Evolutionary conservation across 164 flowering plant genomes (phyloP).

Genomic region (Nymphaea thermarum): DNA sequence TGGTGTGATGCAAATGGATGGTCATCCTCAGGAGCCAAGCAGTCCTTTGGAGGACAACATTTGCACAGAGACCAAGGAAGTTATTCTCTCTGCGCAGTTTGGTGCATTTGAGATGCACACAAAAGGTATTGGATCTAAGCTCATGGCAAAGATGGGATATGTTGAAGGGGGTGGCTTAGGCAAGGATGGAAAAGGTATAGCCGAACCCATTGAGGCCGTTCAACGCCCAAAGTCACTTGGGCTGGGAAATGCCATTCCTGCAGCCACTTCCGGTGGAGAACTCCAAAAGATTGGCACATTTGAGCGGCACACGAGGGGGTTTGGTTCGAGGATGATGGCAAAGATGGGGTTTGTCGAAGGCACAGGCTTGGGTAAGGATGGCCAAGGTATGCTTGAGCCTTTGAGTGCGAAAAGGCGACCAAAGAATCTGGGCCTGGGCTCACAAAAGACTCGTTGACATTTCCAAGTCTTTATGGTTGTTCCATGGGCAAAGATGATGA

Average conservation of each 20-base stretch:
- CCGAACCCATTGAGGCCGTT: constrained; percentile 54
- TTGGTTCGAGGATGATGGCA: constrained; percentile 78
- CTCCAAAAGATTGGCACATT: constrained; percentile 18
- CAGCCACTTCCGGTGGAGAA: constrained; percentile 7
- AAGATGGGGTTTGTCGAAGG: constrained; percentile 87
- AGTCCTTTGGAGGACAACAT: background rate
- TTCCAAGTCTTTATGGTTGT: background rate
- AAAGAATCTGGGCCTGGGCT: constrained; percentile 63
- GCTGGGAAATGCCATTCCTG: constrained; percentile 51
- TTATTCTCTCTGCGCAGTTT: constrained; percentile 17
- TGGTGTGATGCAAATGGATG: constrained; percentile 49
- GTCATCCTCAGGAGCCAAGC: background rate
- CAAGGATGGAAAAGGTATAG: constrained; percentile 65
- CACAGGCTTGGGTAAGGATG: constrained; percentile 51
- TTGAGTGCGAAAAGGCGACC: constrained; percentile 50
- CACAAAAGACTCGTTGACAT: constrained; percentile 6
- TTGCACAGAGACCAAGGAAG: constrained; percentile 1
- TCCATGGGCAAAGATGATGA: background rate
- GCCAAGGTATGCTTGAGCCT: constrained; percentile 60
- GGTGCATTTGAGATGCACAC: constrained; percentile 88
- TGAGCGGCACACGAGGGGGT: constrained; percentile 72
- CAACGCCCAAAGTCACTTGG: constrained; percentile 85
- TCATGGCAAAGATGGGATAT: constrained; percentile 90
- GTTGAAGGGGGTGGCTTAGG: constrained; percentile 76
- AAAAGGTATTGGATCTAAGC: constrained; percentile 87